phyloP scores from a whole-genome alignment of 1,284 basidiomycete genomes.

The Tylopilus orsonianus region DNA sequence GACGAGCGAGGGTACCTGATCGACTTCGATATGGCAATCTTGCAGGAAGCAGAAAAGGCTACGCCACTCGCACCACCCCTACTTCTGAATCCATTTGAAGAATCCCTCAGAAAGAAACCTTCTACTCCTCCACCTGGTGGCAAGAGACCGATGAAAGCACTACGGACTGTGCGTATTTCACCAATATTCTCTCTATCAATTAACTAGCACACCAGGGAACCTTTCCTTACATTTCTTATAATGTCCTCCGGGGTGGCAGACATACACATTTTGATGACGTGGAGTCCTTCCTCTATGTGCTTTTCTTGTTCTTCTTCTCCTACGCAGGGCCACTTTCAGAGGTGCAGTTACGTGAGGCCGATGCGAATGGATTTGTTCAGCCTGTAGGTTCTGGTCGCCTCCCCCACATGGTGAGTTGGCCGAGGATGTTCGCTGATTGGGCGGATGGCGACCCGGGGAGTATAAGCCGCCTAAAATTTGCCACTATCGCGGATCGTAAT shows the following conservation, averaged over 20 bases:
- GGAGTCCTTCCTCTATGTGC: conserved; percentile 18
- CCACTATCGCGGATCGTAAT: rapidly evolving
- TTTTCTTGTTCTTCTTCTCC: conserved; percentile 15
- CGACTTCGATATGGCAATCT: conserved; percentile 16
- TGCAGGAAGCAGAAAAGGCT: neutral
- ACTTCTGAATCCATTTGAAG: neutral
- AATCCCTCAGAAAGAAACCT: no score
- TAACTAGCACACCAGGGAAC: conserved; percentile 1
- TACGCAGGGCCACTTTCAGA: conserved; percentile 10
- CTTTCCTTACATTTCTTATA: conserved; percentile 7
- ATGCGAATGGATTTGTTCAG: conserved; percentile 1
- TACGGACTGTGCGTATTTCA: neutral
- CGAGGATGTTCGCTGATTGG: neutral
- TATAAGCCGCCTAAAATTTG: neutral
- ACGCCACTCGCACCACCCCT: rapidly evolving
- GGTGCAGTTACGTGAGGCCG: neutral
- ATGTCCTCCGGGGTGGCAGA: neutral
- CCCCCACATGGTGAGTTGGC: neutral
- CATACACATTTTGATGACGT: conserved; percentile 16
- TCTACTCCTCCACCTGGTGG: neutral
- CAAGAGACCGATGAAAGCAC: neutral
- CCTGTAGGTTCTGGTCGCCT: neutral
- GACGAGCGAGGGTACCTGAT: conserved; percentile 19
- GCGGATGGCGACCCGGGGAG: neutral
- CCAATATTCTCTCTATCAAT: neutral